Evolutionary conservation across 257 asterid genomes (phyloP), one percentile per base, ranked within the genome.

Genomic region (Lithospermum erythrorhizon): DNA sequence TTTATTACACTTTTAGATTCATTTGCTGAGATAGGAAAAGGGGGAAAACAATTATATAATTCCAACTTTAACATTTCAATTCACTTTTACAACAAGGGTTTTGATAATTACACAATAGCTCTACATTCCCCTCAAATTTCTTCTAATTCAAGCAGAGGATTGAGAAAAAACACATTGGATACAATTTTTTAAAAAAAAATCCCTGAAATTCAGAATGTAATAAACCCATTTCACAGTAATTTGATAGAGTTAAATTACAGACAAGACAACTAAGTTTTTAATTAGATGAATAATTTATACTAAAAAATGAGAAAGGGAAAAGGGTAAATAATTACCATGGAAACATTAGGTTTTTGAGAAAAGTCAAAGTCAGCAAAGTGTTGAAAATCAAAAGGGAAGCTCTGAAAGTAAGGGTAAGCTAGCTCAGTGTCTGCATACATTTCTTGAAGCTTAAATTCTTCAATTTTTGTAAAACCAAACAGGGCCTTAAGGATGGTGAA

Each of bases 341-440:
- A 58, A 58, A 51, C 59, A 58, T 58, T 59, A 41, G 53, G 59
- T 37, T 66, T 66, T 48, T 58, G 70, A 13, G 58, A 66, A 59
- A 63, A 47, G 21, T 11, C 51, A 58, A 66, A 66, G 22, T 66
- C 64, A n/a, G 48, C 62, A 59, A 58, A 21, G 27, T 58, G 64
- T 29, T 66, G 70, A 29, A 53, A 7, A 9, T 66, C 65, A 24
- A 29, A 52, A 27, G 64, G 24, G 58, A 66, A 66, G 24, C 29
- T 57, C 59, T 58, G 70, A 41, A 66, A 66, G 45, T 49, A 66
- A 48, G 70, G 65, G 51, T 57, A 66, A 27, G 52, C 32, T 47
- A 48, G 59, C 6, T 32, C 70, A 14, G 63, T 58, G 13, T 66
- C 70, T 29, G 63, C 70, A 66, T 66, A 66, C 70, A 66, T 66